These are phyloP conservation scores for Butyriboletus appendiculatus DNA, from an alignment of 1,284 basidiomycete species.

Conservation along the genomic window DNA sequence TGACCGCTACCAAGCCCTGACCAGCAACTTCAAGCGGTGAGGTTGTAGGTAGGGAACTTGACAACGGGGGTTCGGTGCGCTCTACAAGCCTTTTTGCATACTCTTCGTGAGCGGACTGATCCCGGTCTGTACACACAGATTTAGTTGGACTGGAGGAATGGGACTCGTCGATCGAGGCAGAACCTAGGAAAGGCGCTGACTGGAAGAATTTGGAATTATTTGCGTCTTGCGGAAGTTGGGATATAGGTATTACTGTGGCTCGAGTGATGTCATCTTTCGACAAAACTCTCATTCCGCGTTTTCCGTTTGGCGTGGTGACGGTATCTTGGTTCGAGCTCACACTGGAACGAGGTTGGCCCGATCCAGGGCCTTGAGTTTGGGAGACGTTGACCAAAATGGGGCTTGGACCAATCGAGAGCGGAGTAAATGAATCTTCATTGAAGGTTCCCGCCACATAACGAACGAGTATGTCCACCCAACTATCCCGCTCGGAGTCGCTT, in stretches of 20 bases:
- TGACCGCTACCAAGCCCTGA: slow-evolving; percentile 41
- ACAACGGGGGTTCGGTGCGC: slow-evolving; percentile 55
- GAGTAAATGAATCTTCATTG: slow-evolving; percentile 56
- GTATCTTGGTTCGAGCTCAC: slow-evolving; percentile 51
- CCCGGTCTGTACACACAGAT: slow-evolving; percentile 42
- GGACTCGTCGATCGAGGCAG: slow-evolving; percentile 39
- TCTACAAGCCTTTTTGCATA: slow-evolving; percentile 43
- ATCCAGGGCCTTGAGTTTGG: slow-evolving; percentile 25
- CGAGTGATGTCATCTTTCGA: slow-evolving; percentile 69
- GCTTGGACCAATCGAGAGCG: slow-evolving; percentile 24
- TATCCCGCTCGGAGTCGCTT: slow-evolving; percentile 90
- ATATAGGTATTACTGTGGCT: slow-evolving; percentile 58
- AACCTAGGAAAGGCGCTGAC: slow-evolving; percentile 33
- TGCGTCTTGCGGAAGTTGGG: slow-evolving; percentile 55
- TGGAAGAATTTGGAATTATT: slow-evolving; percentile 65
- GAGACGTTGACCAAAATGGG: slow-evolving; percentile 29
- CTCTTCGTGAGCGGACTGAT: slow-evolving; percentile 40
- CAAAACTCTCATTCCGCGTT: slow-evolving; percentile 38
- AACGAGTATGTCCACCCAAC: slow-evolving; percentile 94
- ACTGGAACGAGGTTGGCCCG: slow-evolving; percentile 55
- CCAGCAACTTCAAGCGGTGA: slow-evolving; percentile 46
- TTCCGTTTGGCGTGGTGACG: slow-evolving; percentile 39
- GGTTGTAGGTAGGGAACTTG: slow-evolving; percentile 51
- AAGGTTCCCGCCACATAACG: slow-evolving; percentile 76
- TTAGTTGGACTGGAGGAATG: slow-evolving; percentile 56